Base-by-base conservation (phyloP, 148 eudicot species). In the Bassia scoparia region DNA sequence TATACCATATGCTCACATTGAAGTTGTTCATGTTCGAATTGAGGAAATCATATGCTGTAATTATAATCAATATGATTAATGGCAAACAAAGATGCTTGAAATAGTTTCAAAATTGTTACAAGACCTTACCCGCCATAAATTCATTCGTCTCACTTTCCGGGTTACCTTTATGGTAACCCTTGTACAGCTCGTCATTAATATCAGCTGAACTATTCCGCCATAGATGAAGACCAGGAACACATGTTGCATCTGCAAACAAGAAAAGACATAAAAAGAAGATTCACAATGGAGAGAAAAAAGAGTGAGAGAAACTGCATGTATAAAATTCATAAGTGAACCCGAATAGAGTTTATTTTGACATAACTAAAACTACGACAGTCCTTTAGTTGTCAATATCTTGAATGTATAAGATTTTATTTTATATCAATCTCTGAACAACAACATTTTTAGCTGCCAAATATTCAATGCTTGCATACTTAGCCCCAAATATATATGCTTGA, bases 191-290 rank as follows among this genome's bases (percentile, higher is more conserved):
- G 82, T 88, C 78, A 70, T 91, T 89, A 61, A 94, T 84, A 74
- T 86, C 93, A 73, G 86, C 78, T 67, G 98, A 89, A 80, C 90
- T 91, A 76, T 89, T 91, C 60, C 97, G 91, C 98, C 98, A 94
- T 59, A 91, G 77, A 66, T 78, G 62, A 75, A 80, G 81, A 77
- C 97, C 89, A 81, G 77, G 87, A 67, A 80, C 76, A 79, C 98
- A 94, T 73, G 74, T 72, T 67, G 86, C 72, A 67, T 89, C 98
- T 93, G 77, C 12, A 80, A 53, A 71, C 29, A 70, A 76, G 44
- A 30, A 27, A 61, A 73, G 44, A 54, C 37, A 68, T 29, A 33
- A 44, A 35, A 21, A 26, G 41, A 33, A 48, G 30, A 58, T 41
- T 75, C 20, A n/a, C n/a, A n/a, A n/a, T n/a, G n/a, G n/a, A n/a